A percentile compares a stretch with the other conserved stretches of the same genome.
Conservation (phyloP, 345 rosid genomes). For the Acer yangbiense region DNA sequence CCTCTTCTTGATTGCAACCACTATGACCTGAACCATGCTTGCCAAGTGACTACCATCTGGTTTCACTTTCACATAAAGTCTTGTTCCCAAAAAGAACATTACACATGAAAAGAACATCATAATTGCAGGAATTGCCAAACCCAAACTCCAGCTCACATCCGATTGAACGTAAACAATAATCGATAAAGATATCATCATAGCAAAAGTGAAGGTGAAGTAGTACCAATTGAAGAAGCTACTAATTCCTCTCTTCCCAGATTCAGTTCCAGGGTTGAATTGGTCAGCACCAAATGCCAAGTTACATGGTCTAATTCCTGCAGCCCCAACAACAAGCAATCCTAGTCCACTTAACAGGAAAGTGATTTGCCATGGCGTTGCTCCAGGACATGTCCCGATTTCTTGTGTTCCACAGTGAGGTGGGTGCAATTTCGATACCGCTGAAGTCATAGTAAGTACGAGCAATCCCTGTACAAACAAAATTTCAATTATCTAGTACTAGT, state of each 20-base stretch:
- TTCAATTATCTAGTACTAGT: background rate
- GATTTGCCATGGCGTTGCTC: constrained; percentile 40
- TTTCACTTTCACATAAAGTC: constrained; percentile 38
- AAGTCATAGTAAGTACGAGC: constrained; percentile 40
- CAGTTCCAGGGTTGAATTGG: constrained; percentile 52
- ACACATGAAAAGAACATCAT: constrained; percentile 46
- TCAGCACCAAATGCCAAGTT: constrained; percentile 61
- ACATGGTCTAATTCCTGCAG: constrained; percentile 56
- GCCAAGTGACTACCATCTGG: constrained; percentile 48
- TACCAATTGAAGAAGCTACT: constrained; percentile 66
- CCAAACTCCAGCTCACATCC: constrained; percentile 63
- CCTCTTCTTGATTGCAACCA: constrained; percentile 61
- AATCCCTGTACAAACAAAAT: constrained; percentile 37
- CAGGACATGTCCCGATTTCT: constrained; percentile 18
- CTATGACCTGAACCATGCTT: constrained; percentile 41
- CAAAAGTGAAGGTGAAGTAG: constrained; percentile 50
- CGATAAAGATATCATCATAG: constrained; percentile 44
- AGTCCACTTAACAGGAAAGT: constrained; percentile 34
- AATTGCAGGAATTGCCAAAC: constrained; percentile 51
- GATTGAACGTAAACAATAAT: constrained; percentile 55
- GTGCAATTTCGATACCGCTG: constrained; percentile 40
- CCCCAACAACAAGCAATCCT: constrained; percentile 43
- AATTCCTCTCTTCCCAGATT: constrained; percentile 44
- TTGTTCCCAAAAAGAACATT: constrained; percentile 44
- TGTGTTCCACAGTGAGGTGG: constrained; percentile 36